Percentiles rank a stretch among this genome's conserved stretches.
Evolutionary conservation across 2,329 filamentous ascomycete genomes (phyloP).

Genomic region (Microdochium bolleyi): DNA sequence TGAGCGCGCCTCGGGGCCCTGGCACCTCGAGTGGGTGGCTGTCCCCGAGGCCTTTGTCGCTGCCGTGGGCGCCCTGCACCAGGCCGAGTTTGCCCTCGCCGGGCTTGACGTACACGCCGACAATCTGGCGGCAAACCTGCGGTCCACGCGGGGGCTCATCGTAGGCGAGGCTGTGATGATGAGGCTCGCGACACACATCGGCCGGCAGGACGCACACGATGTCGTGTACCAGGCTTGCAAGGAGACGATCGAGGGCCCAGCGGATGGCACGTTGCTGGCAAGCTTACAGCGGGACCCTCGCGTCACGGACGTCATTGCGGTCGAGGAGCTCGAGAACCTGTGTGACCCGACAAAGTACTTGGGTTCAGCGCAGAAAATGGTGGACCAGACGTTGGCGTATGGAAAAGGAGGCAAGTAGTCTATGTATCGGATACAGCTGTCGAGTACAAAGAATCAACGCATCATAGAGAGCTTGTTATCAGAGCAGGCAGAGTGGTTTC

Average conservation of each 20-base stretch:
- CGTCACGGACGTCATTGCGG: slow-evolving; percentile 29
- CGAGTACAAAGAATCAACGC: too few relatives aligned
- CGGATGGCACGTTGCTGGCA: slow-evolving; percentile 30
- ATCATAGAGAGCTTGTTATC: too few relatives aligned
- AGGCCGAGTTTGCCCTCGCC: slow-evolving; percentile 43
- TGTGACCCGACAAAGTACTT: slow-evolving; percentile 33
- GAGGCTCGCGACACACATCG: slow-evolving; percentile 43
- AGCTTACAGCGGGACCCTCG: slow-evolving; percentile 27
- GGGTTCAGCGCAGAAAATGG: slow-evolving; percentile 17
- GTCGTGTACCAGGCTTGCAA: slow-evolving; percentile 47
- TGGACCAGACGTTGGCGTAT: slow-evolving; percentile 13
- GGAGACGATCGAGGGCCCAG: slow-evolving; percentile 32
- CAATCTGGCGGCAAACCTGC: slow-evolving; percentile 40
- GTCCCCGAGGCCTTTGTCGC: slow-evolving; percentile 45
- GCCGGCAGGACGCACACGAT: slow-evolving; percentile 45
- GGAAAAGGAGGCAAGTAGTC: too few relatives aligned
- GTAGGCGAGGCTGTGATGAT: slow-evolving; percentile 55
- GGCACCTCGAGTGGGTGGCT: slow-evolving; percentile 52
- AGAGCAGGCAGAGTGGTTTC: too few relatives aligned
- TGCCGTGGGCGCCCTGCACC: slow-evolving; percentile 41
- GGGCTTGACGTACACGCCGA: slow-evolving; percentile 41
- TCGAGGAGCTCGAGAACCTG: slow-evolving; percentile 5
- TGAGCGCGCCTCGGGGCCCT: slow-evolving; percentile 48
- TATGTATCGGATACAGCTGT: too few relatives aligned
- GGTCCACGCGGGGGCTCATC: slow-evolving; percentile 42